phyloP scores from a whole-genome alignment of 2,329 filamentous ascomycete species.

The Pseudocercospora crystallina region DNA sequence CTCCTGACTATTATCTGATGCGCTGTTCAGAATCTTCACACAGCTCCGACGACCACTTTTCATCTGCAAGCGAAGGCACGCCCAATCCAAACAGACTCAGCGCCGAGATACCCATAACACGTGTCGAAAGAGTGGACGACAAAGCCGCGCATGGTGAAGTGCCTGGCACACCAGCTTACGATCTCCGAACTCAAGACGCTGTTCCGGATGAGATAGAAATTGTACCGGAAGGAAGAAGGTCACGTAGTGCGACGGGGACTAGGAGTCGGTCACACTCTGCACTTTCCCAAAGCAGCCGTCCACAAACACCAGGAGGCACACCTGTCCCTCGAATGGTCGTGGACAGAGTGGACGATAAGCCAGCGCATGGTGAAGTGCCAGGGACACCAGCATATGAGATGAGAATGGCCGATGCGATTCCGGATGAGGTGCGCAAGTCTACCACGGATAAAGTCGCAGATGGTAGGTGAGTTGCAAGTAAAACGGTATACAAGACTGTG shows the following conservation, averaged over 20 bases:
- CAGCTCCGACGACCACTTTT: slow-evolving; percentile 59
- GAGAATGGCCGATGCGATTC: slow-evolving; percentile 58
- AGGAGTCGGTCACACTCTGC: slow-evolving; percentile 31
- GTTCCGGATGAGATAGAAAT: slow-evolving; percentile 65
- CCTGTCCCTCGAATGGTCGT: slow-evolving; percentile 61
- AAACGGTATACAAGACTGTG: no score
- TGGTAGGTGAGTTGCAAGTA: slow-evolving; percentile 54
- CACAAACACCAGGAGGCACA: slow-evolving; percentile 52
- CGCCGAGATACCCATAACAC: slow-evolving; percentile 57
- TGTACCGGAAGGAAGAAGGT: slow-evolving; percentile 46
- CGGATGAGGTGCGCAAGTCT: slow-evolving; percentile 57
- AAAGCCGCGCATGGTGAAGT: slow-evolving; percentile 60
- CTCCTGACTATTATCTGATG: slow-evolving; percentile 12
- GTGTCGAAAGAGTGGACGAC: slow-evolving; percentile 63
- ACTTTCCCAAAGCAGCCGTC: slow-evolving; percentile 45
- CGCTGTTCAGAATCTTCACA: slow-evolving; percentile 32
- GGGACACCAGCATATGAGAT: slow-evolving; percentile 59
- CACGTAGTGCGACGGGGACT: slow-evolving; percentile 41
- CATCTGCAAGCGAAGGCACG: slow-evolving; percentile 61
- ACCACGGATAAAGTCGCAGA: slow-evolving; percentile 51
- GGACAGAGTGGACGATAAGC: slow-evolving; percentile 59
- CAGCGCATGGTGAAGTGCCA: slow-evolving; percentile 61
- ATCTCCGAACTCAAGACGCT: slow-evolving; percentile 58
- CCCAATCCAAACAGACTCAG: slow-evolving; percentile 36
- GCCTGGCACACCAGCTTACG: slow-evolving; percentile 61